phyloP scores from a whole-genome alignment of 2,329 filamentous ascomycete species.

The Fusarium metavorans region DNA sequence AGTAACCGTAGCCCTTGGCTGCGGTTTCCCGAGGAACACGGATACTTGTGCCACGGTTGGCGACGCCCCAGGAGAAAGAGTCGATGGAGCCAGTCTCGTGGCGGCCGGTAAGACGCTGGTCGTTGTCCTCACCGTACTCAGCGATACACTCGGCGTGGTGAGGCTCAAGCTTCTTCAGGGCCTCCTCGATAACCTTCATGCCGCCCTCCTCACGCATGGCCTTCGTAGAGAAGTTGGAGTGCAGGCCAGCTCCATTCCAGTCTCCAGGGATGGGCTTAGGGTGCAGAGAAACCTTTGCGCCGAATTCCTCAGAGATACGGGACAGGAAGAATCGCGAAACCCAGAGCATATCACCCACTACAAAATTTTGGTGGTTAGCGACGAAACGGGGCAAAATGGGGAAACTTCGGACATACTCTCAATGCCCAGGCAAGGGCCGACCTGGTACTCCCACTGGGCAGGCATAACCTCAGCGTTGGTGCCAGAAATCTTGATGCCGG shows the following conservation, averaged over 20 bases:
- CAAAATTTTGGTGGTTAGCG: slow-evolving; percentile 40
- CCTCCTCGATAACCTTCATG: slow-evolving; percentile 93
- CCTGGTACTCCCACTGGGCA: slow-evolving; percentile 98
- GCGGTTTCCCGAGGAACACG: slow-evolving; percentile 89
- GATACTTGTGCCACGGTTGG: slow-evolving; percentile 94
- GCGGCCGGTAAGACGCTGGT: slow-evolving; percentile 88
- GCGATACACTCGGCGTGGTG: slow-evolving; percentile 88
- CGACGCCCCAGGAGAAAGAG: slow-evolving; percentile 88
- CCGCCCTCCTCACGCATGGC: slow-evolving; percentile 91
- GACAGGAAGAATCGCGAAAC: slow-evolving; percentile 83
- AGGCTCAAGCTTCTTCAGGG: slow-evolving; percentile 84
- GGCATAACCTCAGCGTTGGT: slow-evolving; percentile 99
- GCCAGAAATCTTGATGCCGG: slow-evolving; percentile 92
- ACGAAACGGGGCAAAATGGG: not conserved
- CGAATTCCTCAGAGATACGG: slow-evolving; percentile 96
- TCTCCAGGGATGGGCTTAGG: slow-evolving; percentile 94
- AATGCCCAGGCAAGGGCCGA: slow-evolving; percentile 90
- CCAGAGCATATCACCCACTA: slow-evolving; percentile 97
- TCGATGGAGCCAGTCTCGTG: slow-evolving; percentile 97
- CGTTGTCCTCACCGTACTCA: slow-evolving; percentile 96
- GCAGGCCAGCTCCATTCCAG: slow-evolving; percentile 96
- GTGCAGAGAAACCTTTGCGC: slow-evolving; percentile 92
- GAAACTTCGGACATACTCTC: slow-evolving; percentile 68
- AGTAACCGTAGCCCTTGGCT: slow-evolving; percentile 93
- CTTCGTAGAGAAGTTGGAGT: slow-evolving; percentile 90